A percentile compares a stretch with the other conserved stretches of the same genome.
Evolutionary conservation across 1,284 basidiomycete genomes (phyloP).

Genomic region (Pulveroboletus ridleyi): DNA sequence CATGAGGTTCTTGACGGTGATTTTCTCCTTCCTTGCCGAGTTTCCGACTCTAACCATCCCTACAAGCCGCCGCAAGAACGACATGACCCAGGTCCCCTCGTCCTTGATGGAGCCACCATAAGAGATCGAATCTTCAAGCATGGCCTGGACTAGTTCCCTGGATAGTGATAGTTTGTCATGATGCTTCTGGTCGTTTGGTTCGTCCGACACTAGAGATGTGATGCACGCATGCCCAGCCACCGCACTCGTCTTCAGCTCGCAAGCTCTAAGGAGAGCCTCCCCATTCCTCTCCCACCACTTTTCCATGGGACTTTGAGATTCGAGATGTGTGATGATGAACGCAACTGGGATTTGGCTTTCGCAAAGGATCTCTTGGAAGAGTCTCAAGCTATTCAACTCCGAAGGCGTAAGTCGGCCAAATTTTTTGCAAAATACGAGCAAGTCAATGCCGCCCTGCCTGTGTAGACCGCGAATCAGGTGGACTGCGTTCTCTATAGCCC

Average conservation of each 20-base stretch:
- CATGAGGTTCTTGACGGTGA: constrained; percentile 18
- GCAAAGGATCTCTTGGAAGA: constrained; percentile 44
- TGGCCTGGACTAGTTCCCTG: constrained; percentile 21
- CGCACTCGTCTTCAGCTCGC: constrained; percentile 21
- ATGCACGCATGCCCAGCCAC: constrained; percentile 37
- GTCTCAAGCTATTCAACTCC: constrained; percentile 37
- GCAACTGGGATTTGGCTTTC: constrained; percentile 44
- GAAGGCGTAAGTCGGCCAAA: constrained; percentile 35
- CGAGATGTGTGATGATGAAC: constrained; percentile 46
- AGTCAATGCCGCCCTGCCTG: constrained; percentile 38
- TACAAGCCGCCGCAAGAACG: constrained; percentile 31
- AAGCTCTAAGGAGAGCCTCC: constrained; percentile 18
- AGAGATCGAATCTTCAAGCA: constrained; percentile 34
- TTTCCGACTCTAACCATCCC: constrained; percentile 24
- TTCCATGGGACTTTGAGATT: constrained; percentile 37
- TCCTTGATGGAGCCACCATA: constrained; percentile 28
- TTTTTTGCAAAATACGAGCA: constrained; percentile 46
- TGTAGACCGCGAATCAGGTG: constrained; percentile 40
- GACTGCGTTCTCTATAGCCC: constrained; percentile 43
- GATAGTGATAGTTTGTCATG: constrained; percentile 23
- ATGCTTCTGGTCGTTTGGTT: constrained; percentile 8
- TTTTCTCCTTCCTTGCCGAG: constrained; percentile 21
- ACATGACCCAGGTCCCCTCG: constrained; percentile 30
- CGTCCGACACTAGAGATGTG: constrained; percentile 25
- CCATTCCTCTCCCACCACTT: constrained; percentile 33